Percentiles rank a stretch among this genome's conserved stretches.
Conservation (phyloP, 2,329 filamentous ascomycete species). For the Aschersonia sp. region DNA sequence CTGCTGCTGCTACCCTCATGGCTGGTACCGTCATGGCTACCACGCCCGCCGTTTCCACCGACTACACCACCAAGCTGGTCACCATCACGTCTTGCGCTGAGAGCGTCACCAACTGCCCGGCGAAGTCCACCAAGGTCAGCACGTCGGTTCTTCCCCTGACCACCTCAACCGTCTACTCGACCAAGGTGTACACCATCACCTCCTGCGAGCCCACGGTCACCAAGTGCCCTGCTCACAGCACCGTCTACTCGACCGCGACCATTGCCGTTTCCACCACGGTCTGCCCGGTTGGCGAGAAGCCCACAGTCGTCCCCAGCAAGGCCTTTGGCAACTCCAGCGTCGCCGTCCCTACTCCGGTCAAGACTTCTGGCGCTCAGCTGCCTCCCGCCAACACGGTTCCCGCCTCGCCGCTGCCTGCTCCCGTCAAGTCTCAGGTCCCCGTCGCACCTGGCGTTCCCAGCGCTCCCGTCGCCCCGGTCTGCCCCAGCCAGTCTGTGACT, state of each 20-base stretch:
- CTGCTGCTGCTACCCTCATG: slow-evolving; percentile 26
- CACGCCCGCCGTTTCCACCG: slow-evolving; percentile 24
- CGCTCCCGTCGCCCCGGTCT: slow-evolving; percentile 4
- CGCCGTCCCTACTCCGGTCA: background rate
- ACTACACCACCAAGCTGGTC: slow-evolving; percentile 42
- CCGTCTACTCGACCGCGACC: slow-evolving; percentile 20
- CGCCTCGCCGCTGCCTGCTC: too few relatives aligned
- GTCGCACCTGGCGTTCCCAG: background rate
- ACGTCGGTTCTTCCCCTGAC: slow-evolving; percentile 26
- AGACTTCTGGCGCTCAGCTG: slow-evolving; percentile 6
- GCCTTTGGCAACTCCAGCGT: slow-evolving; percentile 9
- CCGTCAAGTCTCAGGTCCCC: background rate
- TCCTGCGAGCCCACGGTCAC: slow-evolving; percentile 44
- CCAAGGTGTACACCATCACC: slow-evolving; percentile 46
- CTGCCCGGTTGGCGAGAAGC: slow-evolving; percentile 17
- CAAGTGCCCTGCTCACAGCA: slow-evolving; percentile 40
- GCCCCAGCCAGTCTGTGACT: slow-evolving; percentile 27
- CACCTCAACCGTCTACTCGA: slow-evolving; percentile 41
- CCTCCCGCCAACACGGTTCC: background rate
- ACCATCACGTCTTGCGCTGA: slow-evolving; percentile 47
- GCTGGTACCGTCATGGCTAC: slow-evolving; percentile 15
- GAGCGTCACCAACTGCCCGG: slow-evolving; percentile 47
- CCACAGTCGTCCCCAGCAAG: slow-evolving; percentile 7
- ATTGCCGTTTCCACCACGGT: slow-evolving; percentile 24
- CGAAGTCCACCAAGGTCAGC: slow-evolving; percentile 21